A percentile compares a stretch with the other conserved stretches of the same genome.
Conservation (phyloP, 2,329 filamentous ascomycete genomes). For the Sclerotinia subarctica region DNA sequence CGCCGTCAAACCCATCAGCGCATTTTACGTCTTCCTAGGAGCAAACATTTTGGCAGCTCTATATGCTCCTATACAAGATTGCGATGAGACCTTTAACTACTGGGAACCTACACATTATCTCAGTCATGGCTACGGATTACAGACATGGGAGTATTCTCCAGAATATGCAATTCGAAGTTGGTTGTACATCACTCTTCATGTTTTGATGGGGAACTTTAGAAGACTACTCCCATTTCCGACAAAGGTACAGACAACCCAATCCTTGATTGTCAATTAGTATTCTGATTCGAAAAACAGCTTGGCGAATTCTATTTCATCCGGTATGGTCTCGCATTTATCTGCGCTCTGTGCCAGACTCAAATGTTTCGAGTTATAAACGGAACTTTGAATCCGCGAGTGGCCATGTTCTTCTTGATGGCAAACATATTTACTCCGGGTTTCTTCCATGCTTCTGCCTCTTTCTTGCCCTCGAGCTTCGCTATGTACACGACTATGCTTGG, state of each 20-base stretch:
- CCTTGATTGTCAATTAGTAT: not conserved
- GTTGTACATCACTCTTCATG: conserved; percentile 82
- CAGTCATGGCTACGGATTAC: conserved; percentile 84
- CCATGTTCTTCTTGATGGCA: conserved; percentile 76
- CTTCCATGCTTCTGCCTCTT: conserved; percentile 86
- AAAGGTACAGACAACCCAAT: conserved; percentile 46
- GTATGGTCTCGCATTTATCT: conserved; percentile 68
- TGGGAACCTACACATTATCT: conserved; percentile 98
- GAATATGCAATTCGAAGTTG: conserved; percentile 94
- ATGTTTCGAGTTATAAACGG: conserved; percentile 75
- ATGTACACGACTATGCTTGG: conserved; percentile 93
- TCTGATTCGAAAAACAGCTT: conserved; percentile 41
- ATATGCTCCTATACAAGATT: conserved; percentile 92
- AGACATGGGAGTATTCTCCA: conserved; percentile 98
- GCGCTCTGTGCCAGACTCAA: conserved; percentile 77
- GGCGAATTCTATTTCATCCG: conserved; percentile 87
- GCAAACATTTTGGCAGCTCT: conserved; percentile 73
- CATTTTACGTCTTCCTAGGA: conserved; percentile 76
- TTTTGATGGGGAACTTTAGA: conserved; percentile 64
- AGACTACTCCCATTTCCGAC: conserved; percentile 59
- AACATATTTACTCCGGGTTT: conserved; percentile 81
- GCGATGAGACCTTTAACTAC: conserved; percentile 98
- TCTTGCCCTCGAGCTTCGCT: conserved; percentile 89
- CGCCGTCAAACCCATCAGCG: conserved; percentile 66
- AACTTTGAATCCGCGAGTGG: conserved; percentile 77